Conservation (phyloP, 2,329 filamentous ascomycete genomes). For the Setomelanomma holmii region DNA sequence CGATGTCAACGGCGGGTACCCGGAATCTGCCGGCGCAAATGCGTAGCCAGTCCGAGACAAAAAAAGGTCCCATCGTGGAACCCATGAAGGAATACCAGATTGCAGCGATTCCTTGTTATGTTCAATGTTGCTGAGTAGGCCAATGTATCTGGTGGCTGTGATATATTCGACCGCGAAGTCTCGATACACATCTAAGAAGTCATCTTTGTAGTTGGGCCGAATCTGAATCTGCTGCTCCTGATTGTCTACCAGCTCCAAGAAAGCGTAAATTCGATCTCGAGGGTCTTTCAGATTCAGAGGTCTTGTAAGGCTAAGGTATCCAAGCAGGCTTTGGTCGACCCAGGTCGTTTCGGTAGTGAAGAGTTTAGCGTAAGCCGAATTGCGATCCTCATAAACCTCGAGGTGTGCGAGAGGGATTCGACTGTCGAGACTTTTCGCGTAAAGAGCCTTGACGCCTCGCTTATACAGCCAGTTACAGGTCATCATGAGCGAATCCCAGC, state of each 20-base stretch:
- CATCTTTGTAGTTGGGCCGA: conserved; percentile 13
- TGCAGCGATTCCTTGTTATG: conserved; percentile 3
- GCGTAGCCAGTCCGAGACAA: conserved; percentile 5
- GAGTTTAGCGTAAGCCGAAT: conserved; percentile 3
- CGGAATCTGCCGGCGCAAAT: conserved; percentile 8
- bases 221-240: conserved; percentile 1
- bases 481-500: conserved; percentile 4
- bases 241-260: conserved; percentile 15
- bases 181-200: conserved; percentile 9
- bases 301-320: conserved; percentile 15
- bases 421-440: conserved; percentile 4
- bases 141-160: not conserved
- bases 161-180: conserved; percentile 13
- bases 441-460: not conserved
- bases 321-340: conserved; percentile 7
- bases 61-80: conserved; percentile 13
- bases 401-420: conserved; percentile 4
- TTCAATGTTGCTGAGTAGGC: conserved; percentile 11
- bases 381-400: conserved; percentile 3
- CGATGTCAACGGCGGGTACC: conserved; percentile 1
- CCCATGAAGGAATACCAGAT: conserved; percentile 8
- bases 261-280: conserved; percentile 16
- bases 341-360: conserved; percentile 4
- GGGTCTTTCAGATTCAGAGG: conserved; percentile 6
- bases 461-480: conserved; percentile 1